Conservation (phyloP, 768 basidiomycete species). For the Cystofilobasidium ferigula region DNA sequence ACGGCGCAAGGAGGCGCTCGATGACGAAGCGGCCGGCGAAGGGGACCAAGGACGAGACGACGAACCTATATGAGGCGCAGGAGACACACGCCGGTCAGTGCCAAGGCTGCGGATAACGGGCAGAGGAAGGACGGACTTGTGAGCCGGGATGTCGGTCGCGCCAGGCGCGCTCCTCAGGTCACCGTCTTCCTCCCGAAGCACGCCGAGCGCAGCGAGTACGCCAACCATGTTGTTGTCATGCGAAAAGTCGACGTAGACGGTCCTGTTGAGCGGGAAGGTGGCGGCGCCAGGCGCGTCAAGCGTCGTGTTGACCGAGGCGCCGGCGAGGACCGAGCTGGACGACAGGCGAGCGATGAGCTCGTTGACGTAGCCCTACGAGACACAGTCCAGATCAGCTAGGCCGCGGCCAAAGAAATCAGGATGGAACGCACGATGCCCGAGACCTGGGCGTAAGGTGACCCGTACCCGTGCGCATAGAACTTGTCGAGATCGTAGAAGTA, state of each 20-base stretch:
- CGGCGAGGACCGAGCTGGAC: slow-evolving; percentile 46
- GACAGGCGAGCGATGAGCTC: slow-evolving; percentile 75
- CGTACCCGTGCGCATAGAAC: slow-evolving; percentile 54
- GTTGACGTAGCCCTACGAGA: slow-evolving; percentile 54
- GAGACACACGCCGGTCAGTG: no score
- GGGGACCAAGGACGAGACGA: background rate
- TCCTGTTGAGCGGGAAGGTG: slow-evolving; percentile 37
- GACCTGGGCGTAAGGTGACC: slow-evolving; percentile 60
- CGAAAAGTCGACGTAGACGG: slow-evolving; percentile 57
- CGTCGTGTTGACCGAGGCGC: slow-evolving; percentile 75
- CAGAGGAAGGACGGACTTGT: background rate
- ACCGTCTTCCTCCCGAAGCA: background rate
- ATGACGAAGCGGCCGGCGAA: slow-evolving; percentile 8
- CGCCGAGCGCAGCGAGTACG: background rate
- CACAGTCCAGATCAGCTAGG: background rate
- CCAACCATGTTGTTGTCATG: slow-evolving; percentile 2
- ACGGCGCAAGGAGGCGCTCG: background rate
- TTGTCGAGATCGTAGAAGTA: slow-evolving; percentile 22
- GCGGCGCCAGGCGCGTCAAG: slow-evolving; percentile 49
- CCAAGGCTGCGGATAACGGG: no score
- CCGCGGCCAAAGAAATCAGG: background rate
- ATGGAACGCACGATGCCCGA: slow-evolving; percentile 38
- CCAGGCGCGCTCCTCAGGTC: background rate
- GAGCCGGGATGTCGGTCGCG: background rate
- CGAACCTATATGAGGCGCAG: background rate